Percentiles rank a stretch among this genome's conserved stretches.
These are phyloP conservation scores for Chalciporus sphaerocephalus DNA, from an alignment of 768 basidiomycete species.

Conservation along the genomic window DNA sequence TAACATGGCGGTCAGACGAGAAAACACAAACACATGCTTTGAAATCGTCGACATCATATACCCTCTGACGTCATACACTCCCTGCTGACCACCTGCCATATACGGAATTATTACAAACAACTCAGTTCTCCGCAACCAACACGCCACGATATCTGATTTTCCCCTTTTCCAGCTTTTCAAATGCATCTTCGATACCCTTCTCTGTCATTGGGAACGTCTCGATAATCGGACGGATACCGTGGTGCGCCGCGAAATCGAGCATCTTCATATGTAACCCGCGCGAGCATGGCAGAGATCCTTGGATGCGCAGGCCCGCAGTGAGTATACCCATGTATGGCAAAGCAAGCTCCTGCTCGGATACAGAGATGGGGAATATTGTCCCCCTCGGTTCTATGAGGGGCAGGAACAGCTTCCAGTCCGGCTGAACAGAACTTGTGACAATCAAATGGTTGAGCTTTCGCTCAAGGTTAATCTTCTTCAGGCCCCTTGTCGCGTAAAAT, in stretches of 20 bases:
- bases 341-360: constrained; percentile 18
- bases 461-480: constrained; percentile 22
- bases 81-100: neutral
- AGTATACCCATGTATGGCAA: constrained; percentile 20
- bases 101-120: neutral
- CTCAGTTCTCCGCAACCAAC: constrained; percentile 13
- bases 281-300: constrained; percentile 24
- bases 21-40: neutral
- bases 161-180: constrained; percentile 24
- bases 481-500: constrained; percentile 31
- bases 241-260: constrained; percentile 32
- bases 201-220: constrained; percentile 32
- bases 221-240: constrained; percentile 27
- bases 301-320: constrained; percentile 20
- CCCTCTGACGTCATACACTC: constrained; percentile 15
- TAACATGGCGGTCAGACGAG: constrained; percentile 10
- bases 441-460: constrained; percentile 29
- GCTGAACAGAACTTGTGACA: constrained; percentile 27
- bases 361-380: constrained; percentile 24
- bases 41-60: neutral
- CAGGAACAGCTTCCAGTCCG: constrained; percentile 31
- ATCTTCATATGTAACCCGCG: constrained; percentile 29
- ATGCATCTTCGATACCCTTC: constrained; percentile 29
- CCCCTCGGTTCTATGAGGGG: constrained; percentile 25
- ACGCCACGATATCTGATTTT: constrained; percentile 32